Evolutionary conservation across 2,329 filamentous ascomycete genomes (phyloP), one percentile per base, ranked within the genome.

Genomic region (Amylocarpus encephaloides): DNA sequence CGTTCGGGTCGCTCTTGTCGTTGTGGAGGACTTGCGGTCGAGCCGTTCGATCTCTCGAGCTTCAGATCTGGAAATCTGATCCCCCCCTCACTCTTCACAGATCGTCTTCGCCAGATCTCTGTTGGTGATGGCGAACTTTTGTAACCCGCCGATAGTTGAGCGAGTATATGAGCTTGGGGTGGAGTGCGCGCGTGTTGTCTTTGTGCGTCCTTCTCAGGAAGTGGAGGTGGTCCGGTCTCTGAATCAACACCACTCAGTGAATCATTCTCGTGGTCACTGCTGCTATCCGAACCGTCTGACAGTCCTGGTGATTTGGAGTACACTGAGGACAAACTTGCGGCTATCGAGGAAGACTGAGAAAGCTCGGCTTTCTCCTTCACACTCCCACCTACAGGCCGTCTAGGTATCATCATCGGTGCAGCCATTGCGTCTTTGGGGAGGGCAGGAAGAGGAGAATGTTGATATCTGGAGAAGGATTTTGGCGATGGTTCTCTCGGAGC

Each of bases 101-200:
- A 63, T 43, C 64, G 48, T 11, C 64, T 58, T 46, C 55, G 52
- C 64, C 64, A 66, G 22, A 66, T 51, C 39, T 65, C 61, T 7
- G 60, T 54, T 35, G 50, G 45, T 12, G 52, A 49, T 15, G 60
- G 57, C 6, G 59, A 60, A 16, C 50, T 48, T 18, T 54, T 54
- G 16, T 60, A 55, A 39, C 53, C 57, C 16, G 57, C 55, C 7
- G 50, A 41, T 16, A 54, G 53, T 30, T 51, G 59, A 13, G 54
- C 53, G 33, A 57, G 50, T 34, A 45, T 40, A 46, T 33, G 46
- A 19, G 16, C 26, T 42, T 42, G 46, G 16, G 46, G 46, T 35
- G 16, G 47, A 46, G 22, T 58, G 53, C 13, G 47, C 50, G 43
- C 56, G 44, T 36, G 46, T 51, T 38, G 46, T 36, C 5, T 52